Base-by-base conservation (phyloP, 345 rosid genomes). In the Barbarea vulgaris region DNA sequence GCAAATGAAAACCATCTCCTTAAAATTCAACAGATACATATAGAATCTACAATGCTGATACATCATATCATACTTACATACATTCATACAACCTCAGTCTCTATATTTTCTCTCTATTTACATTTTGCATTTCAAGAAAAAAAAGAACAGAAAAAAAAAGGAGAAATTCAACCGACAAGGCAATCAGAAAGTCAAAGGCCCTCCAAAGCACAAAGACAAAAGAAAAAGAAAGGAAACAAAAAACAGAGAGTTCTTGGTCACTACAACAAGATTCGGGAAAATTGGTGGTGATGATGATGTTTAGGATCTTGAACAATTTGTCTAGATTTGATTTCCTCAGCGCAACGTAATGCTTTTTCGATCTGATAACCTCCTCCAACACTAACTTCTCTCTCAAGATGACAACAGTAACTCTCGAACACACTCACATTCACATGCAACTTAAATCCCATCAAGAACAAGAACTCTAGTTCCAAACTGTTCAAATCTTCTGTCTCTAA, bases 371-470 rank as follows among this genome's bases (percentile, higher is more conserved):
- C 97, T 66, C 97, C 96, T 34, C 97, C 97, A 18, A 83, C 77
- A 68, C 97, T 83, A 22, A 93, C 97, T 81, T 91, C 98, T 70
- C 98, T 88, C 59, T 93, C 96, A 34, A 93, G 69, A 71, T 93
- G 98, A 65, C 91, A 77, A 61, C 97, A 91, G 9, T 93, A 93
- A 66, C 98, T 89, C 87, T 93, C 93, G 64, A 91, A 93, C 44
- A 93, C 98, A 44, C 94, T 86, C 34, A 91, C 85, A 78, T 91
- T 93, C 44, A 93, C 98, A 75, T 91, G 96, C 80, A 93, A 47
- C 39, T 85, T 91, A 84, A 93, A 93, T 3, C 94, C 91, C 91
- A 89, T 88, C 90, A 86, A 73, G 87, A 93, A 93, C 81, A 89
- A 60, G 17, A 93, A 86, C 50, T 93, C 96, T 4, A 93, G 28